These are phyloP conservation scores for Cyathus striatus DNA, from an alignment of 768 basidiomycete genomes.

Conservation along the genomic window DNA sequence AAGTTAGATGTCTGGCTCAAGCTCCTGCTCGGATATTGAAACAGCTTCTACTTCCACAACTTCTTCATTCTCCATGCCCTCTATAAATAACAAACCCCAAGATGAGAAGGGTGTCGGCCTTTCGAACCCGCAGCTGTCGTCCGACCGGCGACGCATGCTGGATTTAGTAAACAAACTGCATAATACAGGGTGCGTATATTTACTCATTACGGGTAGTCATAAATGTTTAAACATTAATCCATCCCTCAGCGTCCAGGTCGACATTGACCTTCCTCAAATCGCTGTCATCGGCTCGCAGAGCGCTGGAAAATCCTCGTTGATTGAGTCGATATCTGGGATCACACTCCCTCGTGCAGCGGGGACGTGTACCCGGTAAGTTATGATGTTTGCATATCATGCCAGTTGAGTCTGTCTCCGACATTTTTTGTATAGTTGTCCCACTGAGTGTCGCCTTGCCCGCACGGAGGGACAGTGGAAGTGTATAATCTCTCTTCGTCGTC, in stretches of 20 bases:
- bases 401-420: not conserved
- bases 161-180: slow-evolving; percentile 58
- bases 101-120: slow-evolving; percentile 57
- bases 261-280: slow-evolving; percentile 59
- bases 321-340: too few species aligned
- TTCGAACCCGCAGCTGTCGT: slow-evolving; percentile 37
- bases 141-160: slow-evolving; percentile 42
- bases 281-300: slow-evolving; percentile 64
- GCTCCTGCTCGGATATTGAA: too few species aligned
- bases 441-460: slow-evolving; percentile 40
- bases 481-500: slow-evolving; percentile 33
- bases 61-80: too few species aligned
- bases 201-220: slow-evolving; percentile 55
- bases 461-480: slow-evolving; percentile 37
- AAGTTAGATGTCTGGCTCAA: too few species aligned
- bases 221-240: slow-evolving; percentile 57
- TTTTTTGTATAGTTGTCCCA: slow-evolving; percentile 35
- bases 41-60: too few species aligned
- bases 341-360: slow-evolving; percentile 58
- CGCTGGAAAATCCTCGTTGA: too few species aligned
- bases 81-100: too few species aligned
- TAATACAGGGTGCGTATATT: slow-evolving; percentile 47
- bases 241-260: slow-evolving; percentile 63
- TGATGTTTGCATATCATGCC: too few species aligned
- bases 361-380: slow-evolving; percentile 55